These are phyloP conservation scores for Mycena vitilis DNA, from an alignment of 768 basidiomycete species.

Conservation along the genomic window DNA sequence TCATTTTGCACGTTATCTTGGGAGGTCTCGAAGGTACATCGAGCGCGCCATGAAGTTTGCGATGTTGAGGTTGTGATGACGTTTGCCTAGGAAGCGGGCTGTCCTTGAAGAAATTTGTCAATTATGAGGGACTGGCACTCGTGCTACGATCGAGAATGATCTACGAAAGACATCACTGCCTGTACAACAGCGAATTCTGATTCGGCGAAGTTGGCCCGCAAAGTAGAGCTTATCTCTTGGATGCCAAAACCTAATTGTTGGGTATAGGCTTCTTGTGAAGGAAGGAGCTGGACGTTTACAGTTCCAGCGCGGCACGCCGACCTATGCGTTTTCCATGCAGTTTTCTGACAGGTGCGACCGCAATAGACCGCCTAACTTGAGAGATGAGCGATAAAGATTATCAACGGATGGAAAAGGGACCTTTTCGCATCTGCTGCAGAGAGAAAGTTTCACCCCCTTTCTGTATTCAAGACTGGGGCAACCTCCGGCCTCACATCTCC, in stretches of 20 bases:
- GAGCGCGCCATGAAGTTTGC: too few species aligned
- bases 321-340: background rate
- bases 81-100: too few species aligned
- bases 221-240: too few species aligned
- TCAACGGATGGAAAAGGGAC: background rate
- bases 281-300: background rate
- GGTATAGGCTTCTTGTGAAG: constrained; percentile 3
- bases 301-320: background rate
- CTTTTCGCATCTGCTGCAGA: constrained; percentile 8
- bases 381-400: background rate
- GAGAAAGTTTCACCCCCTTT: constrained; percentile 1
- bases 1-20: too few species aligned
- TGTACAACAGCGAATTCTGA: too few species aligned
- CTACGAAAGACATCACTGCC: too few species aligned
- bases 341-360: background rate
- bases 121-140: too few species aligned
- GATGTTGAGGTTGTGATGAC: too few species aligned
- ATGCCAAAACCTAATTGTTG: background rate
- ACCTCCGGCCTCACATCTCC: constrained; percentile 6
- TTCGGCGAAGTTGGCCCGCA: too few species aligned
- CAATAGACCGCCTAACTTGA: constrained; percentile 2
- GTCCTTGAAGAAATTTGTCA: too few species aligned
- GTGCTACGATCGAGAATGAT: too few species aligned
- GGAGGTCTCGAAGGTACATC: too few species aligned
- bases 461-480: constrained; percentile 6